Conservation (phyloP, 2,329 filamentous ascomycete species). For the Lasiodiplodia theobromae region DNA sequence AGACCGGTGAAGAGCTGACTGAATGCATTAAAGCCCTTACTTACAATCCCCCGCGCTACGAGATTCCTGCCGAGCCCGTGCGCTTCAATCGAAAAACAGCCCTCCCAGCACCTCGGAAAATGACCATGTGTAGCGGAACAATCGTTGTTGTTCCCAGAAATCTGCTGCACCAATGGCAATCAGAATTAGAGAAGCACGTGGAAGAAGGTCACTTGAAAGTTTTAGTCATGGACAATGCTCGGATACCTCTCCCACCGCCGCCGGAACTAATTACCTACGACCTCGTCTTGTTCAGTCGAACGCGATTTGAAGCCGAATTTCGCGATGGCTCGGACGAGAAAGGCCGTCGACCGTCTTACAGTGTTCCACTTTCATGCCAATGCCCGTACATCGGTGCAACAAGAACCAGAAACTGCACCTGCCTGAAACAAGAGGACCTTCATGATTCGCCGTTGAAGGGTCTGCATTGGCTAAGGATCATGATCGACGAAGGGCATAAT, state of each 20-base stretch:
- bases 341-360: constrained; percentile 46
- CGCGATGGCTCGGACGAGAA: constrained; percentile 56
- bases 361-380: constrained; percentile 38
- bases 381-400: constrained; percentile 55
- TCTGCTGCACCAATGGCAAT: constrained; percentile 81
- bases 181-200: constrained; percentile 82
- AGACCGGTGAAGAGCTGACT: constrained; percentile 56
- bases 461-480: constrained; percentile 85
- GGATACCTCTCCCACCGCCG: constrained; percentile 62
- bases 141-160: constrained; percentile 85
- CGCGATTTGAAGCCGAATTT: constrained; percentile 74
- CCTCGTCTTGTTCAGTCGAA: constrained; percentile 77
- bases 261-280: constrained; percentile 72
- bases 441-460: constrained; percentile 70
- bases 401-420: constrained; percentile 54
- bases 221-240: constrained; percentile 64
- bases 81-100: constrained; percentile 52
- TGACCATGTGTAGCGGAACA: constrained; percentile 73
- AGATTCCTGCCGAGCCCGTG: constrained; percentile 49
- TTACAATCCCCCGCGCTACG: constrained; percentile 48
- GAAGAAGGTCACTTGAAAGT: constrained; percentile 65
- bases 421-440: constrained; percentile 47
- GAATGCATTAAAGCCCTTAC: constrained; percentile 38
- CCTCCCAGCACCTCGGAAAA: constrained; percentile 52
- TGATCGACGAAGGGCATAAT: constrained; percentile 90